These are phyloP conservation scores for Sugiyamaella castrensis DNA, from an alignment of 1,139 yeast species.

Conservation along the genomic window DNA sequence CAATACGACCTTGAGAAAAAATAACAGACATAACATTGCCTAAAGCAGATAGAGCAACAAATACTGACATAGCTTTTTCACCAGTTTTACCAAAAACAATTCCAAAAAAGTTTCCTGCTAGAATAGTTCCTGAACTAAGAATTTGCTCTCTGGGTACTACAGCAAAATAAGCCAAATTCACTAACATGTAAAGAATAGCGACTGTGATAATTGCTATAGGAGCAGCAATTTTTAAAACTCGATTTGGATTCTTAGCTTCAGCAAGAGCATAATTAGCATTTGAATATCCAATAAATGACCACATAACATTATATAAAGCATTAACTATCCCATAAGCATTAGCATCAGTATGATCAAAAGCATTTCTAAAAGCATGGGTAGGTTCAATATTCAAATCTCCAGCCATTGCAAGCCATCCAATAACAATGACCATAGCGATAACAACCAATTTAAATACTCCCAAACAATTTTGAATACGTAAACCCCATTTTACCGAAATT, in stretches of 20 bases:
- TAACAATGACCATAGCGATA: constrained; percentile 62
- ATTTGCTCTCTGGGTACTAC: constrained; percentile 68
- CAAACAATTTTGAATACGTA: constrained; percentile 62
- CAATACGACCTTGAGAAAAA: constrained; percentile 73
- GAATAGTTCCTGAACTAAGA: constrained; percentile 59
- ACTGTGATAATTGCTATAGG: constrained; percentile 63
- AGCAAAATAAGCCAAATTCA: constrained; percentile 68
- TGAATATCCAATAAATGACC: constrained; percentile 56
- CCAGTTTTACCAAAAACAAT: constrained; percentile 68
- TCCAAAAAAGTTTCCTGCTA: constrained; percentile 72
- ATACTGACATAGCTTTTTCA: constrained; percentile 65
- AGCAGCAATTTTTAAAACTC: constrained; percentile 67
- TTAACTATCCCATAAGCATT: constrained; percentile 74
- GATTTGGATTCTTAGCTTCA: constrained; percentile 69
- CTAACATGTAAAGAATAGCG: constrained; percentile 62
- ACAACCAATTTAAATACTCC: constrained; percentile 72
- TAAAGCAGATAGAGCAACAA: constrained; percentile 70
- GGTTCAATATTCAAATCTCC: constrained; percentile 51
- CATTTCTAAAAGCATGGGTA: constrained; percentile 59
- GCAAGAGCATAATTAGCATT: constrained; percentile 82
- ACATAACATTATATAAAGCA: constrained; percentile 74
- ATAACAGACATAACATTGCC: constrained; percentile 79
- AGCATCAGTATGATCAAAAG: constrained; percentile 53
- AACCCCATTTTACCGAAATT: constrained; percentile 59
- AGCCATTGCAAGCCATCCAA: constrained; percentile 81